Evolutionary conservation across 106 monocot genomes (phyloP).

Genomic region (Agapanthus africanus): DNA sequence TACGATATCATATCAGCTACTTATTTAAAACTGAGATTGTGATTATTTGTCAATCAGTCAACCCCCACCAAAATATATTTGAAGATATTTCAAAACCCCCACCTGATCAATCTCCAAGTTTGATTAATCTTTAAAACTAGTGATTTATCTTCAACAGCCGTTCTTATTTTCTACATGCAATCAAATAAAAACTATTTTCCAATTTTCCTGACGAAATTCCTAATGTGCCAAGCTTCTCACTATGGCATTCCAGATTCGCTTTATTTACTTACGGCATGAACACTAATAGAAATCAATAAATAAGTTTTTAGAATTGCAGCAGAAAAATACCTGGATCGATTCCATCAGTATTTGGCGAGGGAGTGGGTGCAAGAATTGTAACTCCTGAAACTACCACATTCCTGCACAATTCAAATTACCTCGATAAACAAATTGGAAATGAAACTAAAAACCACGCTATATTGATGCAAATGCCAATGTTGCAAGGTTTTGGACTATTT

Average conservation of each 20-base stretch:
- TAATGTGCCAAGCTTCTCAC: no score
- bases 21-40: no score
- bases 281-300: background rate
- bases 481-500: background rate
- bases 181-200: background rate
- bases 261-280: background rate
- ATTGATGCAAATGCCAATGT: background rate
- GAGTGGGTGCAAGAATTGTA: slow-evolving; percentile 56
- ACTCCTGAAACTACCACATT: slow-evolving; percentile 54
- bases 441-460: background rate
- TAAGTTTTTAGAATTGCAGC: background rate
- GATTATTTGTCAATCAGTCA: no score
- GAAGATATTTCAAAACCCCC: background rate
- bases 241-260: background rate
- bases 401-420: slow-evolving; percentile 20
- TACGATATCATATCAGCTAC: no score
- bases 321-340: slow-evolving; percentile 23
- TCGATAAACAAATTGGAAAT: background rate
- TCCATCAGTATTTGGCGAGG: slow-evolving; percentile 43
- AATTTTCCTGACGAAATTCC: no score
- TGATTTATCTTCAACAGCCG: background rate
- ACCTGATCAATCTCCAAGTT: background rate
- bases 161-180: background rate
- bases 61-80: background rate
- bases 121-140: background rate